Evolutionary conservation across 768 basidiomycete species (phyloP), one percentile per base, ranked within the genome.

Genomic region (Leccinum olivaceopallidum): DNA sequence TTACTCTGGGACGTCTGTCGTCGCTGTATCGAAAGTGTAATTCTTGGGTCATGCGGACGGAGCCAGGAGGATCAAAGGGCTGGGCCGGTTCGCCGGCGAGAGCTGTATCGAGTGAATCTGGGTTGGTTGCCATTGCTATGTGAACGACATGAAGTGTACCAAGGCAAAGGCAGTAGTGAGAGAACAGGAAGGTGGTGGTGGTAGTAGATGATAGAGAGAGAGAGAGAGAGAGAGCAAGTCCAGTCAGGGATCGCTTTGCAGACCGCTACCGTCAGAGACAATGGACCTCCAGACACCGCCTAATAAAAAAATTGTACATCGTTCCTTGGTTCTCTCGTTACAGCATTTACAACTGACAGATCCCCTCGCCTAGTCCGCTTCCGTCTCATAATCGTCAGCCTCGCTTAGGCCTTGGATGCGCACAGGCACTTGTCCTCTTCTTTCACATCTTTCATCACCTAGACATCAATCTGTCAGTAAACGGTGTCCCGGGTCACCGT

Each of bases 1-100:
- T 98, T 65, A 97, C 75, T 77, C 87, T 84, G 48, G 73, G 73
- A 10, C 73, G 79, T 75, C 66, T 69, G 61, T 76, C 76, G 42
- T 74, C 73, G 56, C 76, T 78, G 63, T 77, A 71, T 61, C 76
- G 73, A 57, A 78, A 75, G 57, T 76, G 69, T 55, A 83, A 72
- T 51, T 76, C 69, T 59, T 76, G 71, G 37, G 84, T 84, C 64
- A 84, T 84, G 58, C 79, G 78, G 59, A 85, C 85, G 58, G 74
- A 77, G 55, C 74, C 79, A 65, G 71, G 71, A 55, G 76, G 79
- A 71, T 75, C 77, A 66, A 76, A 74, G 24, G 74, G 73, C 52
- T 72, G 71, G 2, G 63, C 69, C 20, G 64, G 69, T 64, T 75
- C 61, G 77, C 70, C 80, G 76, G 69, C 76, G 76, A 59, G 76